A percentile compares a stretch with the other conserved stretches of the same genome.
Evolutionary conservation across 2,329 filamentous ascomycete species (phyloP).

Genomic region (Monosporascus sp.): DNA sequence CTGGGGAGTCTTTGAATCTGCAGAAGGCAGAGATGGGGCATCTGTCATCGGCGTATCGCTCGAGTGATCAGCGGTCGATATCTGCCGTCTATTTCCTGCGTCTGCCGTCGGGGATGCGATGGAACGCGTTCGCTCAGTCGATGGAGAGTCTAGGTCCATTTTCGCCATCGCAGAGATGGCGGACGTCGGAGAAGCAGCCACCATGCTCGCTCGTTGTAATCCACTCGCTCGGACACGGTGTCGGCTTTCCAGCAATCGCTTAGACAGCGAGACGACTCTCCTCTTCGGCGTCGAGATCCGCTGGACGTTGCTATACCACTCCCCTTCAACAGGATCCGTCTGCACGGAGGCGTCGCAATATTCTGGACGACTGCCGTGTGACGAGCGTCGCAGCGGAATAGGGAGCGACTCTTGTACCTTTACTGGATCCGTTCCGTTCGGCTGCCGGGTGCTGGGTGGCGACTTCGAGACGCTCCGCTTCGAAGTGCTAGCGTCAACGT

Average conservation of each 20-base stretch:
- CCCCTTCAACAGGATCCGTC: constrained; percentile 49
- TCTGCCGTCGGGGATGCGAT: constrained; percentile 10
- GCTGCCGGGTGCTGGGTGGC: constrained; percentile 39
- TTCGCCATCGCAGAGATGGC: constrained; percentile 27
- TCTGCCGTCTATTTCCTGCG: constrained; percentile 6
- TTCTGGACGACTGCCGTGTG: constrained; percentile 32
- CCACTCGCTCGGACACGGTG: constrained; percentile 38
- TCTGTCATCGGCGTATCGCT: constrained; percentile 29
- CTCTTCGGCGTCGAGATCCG: constrained; percentile 37
- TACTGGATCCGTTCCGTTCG: constrained; percentile 24
- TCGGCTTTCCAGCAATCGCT: constrained; percentile 46
- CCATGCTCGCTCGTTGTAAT: constrained; percentile 27
- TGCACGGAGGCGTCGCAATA: constrained; percentile 50
- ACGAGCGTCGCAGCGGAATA: constrained; percentile 32
- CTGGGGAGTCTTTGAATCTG: constrained; percentile 7
- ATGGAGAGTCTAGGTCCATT: constrained; percentile 37
- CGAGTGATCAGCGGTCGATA: constrained; percentile 9
- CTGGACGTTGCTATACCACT: constrained; percentile 43
- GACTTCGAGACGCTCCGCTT: constrained; percentile 47
- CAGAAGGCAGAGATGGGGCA: constrained; percentile 24
- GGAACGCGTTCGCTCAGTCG: constrained; percentile 23
- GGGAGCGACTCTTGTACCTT: constrained; percentile 25
- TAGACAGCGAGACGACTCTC: constrained; percentile 48
- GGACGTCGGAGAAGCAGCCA: constrained; percentile 21
- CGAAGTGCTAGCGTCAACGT: constrained; percentile 49